Percentiles rank a stretch among this genome's conserved stretches.
Evolutionary conservation across 495 filamentous ascomycete genomes (phyloP).

Genomic region (Extremus antarcticus): DNA sequence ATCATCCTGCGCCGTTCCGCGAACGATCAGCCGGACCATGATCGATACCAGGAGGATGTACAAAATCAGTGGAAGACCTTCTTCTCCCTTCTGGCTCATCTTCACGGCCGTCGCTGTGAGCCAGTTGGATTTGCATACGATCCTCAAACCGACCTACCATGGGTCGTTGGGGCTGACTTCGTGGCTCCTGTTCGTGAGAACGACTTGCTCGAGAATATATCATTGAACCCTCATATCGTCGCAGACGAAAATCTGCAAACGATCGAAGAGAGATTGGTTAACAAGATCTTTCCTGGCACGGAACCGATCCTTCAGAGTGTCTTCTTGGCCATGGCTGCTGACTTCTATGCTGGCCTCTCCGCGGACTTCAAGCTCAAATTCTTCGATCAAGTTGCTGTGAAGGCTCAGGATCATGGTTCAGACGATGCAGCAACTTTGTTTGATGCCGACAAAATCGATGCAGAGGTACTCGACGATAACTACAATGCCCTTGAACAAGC

Average conservation of each 20-base stretch:
- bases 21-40: constrained; percentile 58
- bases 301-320: not conserved
- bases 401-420: not conserved
- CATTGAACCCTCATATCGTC: constrained; percentile 38
- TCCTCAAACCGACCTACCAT: constrained; percentile 56
- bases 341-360: constrained; percentile 10
- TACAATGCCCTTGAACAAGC: constrained; percentile 34
- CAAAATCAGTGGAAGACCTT: constrained; percentile 83
- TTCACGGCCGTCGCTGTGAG: constrained; percentile 76
- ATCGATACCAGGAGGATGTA: constrained; percentile 55
- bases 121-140: constrained; percentile 68
- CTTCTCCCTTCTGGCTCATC: constrained; percentile 70
- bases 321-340: constrained; percentile 5
- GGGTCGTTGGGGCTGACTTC: constrained; percentile 69
- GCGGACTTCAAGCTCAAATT: constrained; percentile 1
- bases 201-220: constrained; percentile 61
- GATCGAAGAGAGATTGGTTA: not conserved
- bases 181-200: constrained; percentile 69
- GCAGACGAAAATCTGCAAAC: not conserved
- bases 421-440: constrained; percentile 40
- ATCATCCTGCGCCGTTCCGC: constrained; percentile 48
- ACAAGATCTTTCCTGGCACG: not conserved
- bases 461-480: constrained; percentile 64
- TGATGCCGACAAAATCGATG: constrained; percentile 57
- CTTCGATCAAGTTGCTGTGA: not conserved